Evolutionary conservation across 495 filamentous ascomycete species (phyloP).

Genomic region (Delitschia confertaspora): DNA sequence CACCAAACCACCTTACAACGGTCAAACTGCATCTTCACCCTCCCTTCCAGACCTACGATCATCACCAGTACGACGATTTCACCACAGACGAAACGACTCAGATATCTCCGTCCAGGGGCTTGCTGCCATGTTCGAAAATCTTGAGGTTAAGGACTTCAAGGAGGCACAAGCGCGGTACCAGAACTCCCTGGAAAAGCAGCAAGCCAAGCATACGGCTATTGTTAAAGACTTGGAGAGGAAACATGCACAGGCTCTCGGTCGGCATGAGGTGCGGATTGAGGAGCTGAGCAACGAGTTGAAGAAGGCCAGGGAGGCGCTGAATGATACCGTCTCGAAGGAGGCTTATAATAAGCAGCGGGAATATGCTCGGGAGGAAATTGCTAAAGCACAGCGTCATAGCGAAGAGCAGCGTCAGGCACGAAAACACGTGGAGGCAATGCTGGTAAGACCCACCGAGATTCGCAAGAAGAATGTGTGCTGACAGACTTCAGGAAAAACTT

Average conservation of each 20-base stretch:
- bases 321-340: constrained; percentile 2
- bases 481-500: constrained; percentile 3
- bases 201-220: constrained; percentile 63
- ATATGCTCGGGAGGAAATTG: constrained; percentile 10
- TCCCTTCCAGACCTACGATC: constrained; percentile 43
- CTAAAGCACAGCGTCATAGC: too few relatives aligned
- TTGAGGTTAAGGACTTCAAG: constrained; percentile 40
- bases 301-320: background rate
- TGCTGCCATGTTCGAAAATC: constrained; percentile 71
- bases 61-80: constrained; percentile 36
- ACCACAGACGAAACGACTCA: constrained; percentile 40
- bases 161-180: constrained; percentile 42
- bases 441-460: too few relatives aligned
- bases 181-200: constrained; percentile 43
- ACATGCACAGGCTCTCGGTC: constrained; percentile 2
- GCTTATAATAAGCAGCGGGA: constrained; percentile 12
- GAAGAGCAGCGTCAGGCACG: too few relatives aligned
- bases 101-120: constrained; percentile 84
- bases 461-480: too few relatives aligned
- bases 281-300: constrained; percentile 12
- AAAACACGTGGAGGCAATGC: too few relatives aligned
- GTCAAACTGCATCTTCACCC: constrained; percentile 41
- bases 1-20: constrained; percentile 29
- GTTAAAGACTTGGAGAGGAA: constrained; percentile 20
- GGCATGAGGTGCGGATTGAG: constrained; percentile 9